Percentiles rank a stretch among this genome's conserved stretches.
Conservation (phyloP, 352 stramenopile species). For the Pythium folliculosum region DNA sequence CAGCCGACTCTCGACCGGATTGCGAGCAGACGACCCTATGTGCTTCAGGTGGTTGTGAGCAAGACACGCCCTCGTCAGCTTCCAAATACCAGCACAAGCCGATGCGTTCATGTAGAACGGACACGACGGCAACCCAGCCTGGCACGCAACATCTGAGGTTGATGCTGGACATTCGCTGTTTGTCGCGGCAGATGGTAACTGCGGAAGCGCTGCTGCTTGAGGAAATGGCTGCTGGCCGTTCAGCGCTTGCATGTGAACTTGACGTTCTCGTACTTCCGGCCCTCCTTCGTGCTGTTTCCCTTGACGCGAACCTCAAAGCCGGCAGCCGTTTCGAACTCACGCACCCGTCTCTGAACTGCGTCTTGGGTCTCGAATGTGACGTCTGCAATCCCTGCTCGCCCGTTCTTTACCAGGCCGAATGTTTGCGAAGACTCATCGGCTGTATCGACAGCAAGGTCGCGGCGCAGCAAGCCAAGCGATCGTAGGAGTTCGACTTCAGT, state of each 20-base stretch:
- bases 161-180: too few species aligned
- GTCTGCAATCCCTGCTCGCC: neutral
- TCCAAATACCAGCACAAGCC: too few species aligned
- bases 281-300: neutral
- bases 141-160: too few species aligned
- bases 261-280: neutral
- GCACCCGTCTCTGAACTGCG: neutral
- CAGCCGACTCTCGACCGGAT: too few species aligned
- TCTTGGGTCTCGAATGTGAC: neutral
- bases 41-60: too few species aligned
- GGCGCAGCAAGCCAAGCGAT: neutral
- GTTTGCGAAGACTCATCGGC: neutral
- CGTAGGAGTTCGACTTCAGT: neutral
- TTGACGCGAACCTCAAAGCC: neutral
- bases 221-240: neutral
- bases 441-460: neutral
- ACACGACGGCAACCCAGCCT: too few species aligned
- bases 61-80: too few species aligned
- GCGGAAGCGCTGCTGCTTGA: too few species aligned
- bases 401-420: neutral
- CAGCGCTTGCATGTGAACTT: neutral
- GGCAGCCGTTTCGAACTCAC: neutral
- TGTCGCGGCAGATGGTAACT: too few species aligned
- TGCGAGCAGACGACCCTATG: too few species aligned
- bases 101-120: too few species aligned